Conservation (phyloP, 2,329 filamentous ascomycete species). For the Apiospora aurea region DNA sequence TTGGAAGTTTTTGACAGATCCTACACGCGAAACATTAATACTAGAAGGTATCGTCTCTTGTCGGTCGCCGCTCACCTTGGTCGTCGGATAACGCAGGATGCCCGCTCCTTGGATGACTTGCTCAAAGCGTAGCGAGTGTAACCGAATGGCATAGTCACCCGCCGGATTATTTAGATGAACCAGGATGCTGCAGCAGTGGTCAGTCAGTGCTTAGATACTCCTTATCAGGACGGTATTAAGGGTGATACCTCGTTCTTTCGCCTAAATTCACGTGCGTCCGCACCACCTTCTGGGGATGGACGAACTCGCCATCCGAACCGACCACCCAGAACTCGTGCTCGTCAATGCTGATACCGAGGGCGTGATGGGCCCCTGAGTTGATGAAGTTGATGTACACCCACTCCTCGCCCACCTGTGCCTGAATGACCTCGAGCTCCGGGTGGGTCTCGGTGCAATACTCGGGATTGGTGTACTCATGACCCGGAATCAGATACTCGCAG, state of each 20-base stretch:
- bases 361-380: conserved; percentile 31
- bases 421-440: conserved; percentile 28
- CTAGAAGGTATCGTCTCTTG: neutral
- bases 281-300: conserved; percentile 30
- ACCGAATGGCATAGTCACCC: conserved; percentile 30
- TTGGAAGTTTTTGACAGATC: neutral
- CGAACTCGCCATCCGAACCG: conserved; percentile 31
- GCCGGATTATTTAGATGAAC: conserved; percentile 28
- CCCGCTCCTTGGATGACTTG: conserved; percentile 32
- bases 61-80: neutral
- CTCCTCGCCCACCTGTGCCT: conserved; percentile 27
- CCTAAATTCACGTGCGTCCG: conserved; percentile 31
- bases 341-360: conserved; percentile 30
- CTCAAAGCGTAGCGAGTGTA: conserved; percentile 31
- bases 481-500: conserved; percentile 18
- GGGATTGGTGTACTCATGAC: conserved; percentile 8
- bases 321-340: conserved; percentile 33
- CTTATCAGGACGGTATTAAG: neutral
- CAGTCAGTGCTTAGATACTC: neutral
- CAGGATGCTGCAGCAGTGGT: conserved; percentile 27
- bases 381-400: conserved; percentile 33
- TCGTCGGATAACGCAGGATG: conserved; percentile 28
- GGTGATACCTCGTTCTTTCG: conserved; percentile 30
- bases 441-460: conserved; percentile 29
- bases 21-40: neutral